Evolutionary conservation across 2,329 filamentous ascomycete genomes (phyloP), one percentile per base, ranked within the genome.

Genomic region (Alternaria sp.): DNA sequence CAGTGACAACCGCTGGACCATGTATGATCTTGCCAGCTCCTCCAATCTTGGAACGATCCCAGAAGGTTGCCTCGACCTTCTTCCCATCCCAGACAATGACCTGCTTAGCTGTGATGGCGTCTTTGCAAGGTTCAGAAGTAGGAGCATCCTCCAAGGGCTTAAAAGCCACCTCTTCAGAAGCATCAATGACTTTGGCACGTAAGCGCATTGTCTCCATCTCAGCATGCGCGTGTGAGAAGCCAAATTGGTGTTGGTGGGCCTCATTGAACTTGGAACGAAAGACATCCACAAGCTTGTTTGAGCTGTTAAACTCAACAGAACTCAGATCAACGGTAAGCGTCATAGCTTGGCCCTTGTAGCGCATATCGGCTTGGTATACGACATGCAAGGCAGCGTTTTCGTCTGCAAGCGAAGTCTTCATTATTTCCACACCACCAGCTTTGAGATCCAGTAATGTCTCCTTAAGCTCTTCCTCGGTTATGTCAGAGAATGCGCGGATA

Each of bases 131-230:
- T 3, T 65, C 68, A 1, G 70, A 67, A 28, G 57, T 71, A 1
- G 64, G 51, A 1, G 71, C 72, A 21, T 75, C 67, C 46, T 78
- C 72, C 36, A 75, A 69, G 1, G 81, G 61, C 32, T 74, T 76
- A n/a, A 84, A 77, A 2, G 77, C 73, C 21, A 83, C 78, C 26
- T 79, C 76, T 17, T 81, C 78, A 0, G 83, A 84, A 6, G 74
- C 79, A 65, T 85, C 83, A 7, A 76, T 77, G 2, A 80, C 76
- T 32, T 83, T 80, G 28, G 82, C 82, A 9, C 82, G 82, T 9
- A 85, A 76, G 8, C 83, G 79, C 76, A 85, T 84, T 2, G 82
- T 76, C 66, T 85, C 83, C n/a, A 85, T 77, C 52, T 85, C 82
- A 49, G 80, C 81, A 6, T 74, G 71, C 0, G 79, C 73, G 19